phyloP scores from a whole-genome alignment of 306 rosid species.

The Alnus rubra region DNA sequence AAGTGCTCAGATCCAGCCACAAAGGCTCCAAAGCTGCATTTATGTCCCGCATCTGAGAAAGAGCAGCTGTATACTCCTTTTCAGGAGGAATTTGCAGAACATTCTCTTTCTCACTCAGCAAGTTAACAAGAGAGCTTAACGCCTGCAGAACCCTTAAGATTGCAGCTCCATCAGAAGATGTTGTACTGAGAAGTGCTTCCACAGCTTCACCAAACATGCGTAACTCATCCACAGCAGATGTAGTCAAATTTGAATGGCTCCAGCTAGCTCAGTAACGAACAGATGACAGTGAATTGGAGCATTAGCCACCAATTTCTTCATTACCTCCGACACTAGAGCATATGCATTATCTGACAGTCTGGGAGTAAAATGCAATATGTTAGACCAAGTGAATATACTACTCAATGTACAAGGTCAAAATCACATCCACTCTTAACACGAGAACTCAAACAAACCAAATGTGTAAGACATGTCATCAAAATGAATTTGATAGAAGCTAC shows the following conservation, averaged over 20 bases:
- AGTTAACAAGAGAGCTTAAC: slow-evolving; percentile 77
- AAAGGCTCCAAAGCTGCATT: slow-evolving; percentile 85
- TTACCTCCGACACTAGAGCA: slow-evolving; percentile 84
- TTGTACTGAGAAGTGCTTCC: slow-evolving; percentile 75
- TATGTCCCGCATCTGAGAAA: slow-evolving; percentile 73
- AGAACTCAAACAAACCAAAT: neutral
- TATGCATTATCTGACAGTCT: slow-evolving; percentile 94
- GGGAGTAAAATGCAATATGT: slow-evolving; percentile 37
- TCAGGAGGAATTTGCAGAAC: slow-evolving; percentile 43
- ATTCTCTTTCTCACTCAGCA: slow-evolving; percentile 59
- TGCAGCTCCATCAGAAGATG: slow-evolving; percentile 91
- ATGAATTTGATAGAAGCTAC: neutral
- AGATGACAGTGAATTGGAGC: slow-evolving; percentile 82
- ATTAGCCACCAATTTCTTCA: slow-evolving; percentile 86
- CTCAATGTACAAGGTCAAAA: slow-evolving; percentile 11
- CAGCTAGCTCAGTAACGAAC: slow-evolving; percentile 80
- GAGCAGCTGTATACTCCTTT: slow-evolving; percentile 47
- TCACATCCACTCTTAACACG: neutral
- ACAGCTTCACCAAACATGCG: slow-evolving; percentile 68
- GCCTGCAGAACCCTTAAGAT: slow-evolving; percentile 96
- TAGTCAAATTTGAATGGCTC: slow-evolving; percentile 76
- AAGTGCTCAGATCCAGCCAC: slow-evolving; percentile 89
- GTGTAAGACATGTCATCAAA: neutral
- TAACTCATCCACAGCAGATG: slow-evolving; percentile 81
- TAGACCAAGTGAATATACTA: slow-evolving; percentile 24